Percentiles rank a stretch among this genome's conserved stretches.
Conservation (phyloP, 306 rosid species). For the Lathyrus tuberosus region DNA sequence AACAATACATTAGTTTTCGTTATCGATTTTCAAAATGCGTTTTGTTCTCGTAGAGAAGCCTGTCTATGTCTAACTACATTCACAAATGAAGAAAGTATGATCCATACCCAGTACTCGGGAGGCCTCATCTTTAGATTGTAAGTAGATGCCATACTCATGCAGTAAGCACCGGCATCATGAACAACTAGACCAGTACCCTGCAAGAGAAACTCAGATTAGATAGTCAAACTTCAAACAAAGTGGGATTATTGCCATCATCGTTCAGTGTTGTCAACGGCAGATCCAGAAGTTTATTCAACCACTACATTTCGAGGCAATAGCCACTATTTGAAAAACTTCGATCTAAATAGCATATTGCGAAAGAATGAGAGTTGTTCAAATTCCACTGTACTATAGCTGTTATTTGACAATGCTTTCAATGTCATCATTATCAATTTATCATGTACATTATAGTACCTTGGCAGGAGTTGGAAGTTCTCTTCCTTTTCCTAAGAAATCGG, state of each 20-base stretch:
- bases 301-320: neutral
- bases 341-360: neutral
- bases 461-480: constrained; percentile 56
- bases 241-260: neutral
- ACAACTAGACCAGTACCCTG: constrained; percentile 96
- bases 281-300: neutral
- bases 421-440: neutral
- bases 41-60: neutral
- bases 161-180: constrained; percentile 98
- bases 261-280: neutral
- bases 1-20: neutral
- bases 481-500: constrained; percentile 58
- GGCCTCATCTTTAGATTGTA: constrained; percentile 98
- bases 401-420: neutral
- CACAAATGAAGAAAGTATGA: neutral
- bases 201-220: constrained; percentile 40
- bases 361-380: neutral
- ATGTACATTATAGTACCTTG: constrained; percentile 43
- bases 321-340: neutral
- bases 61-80: neutral
- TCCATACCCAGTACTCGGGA: constrained; percentile 89
- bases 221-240: constrained; percentile 19
- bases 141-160: constrained; percentile 99
- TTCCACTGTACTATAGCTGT: neutral
- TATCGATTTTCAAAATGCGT: neutral